Percentiles rank a stretch among this genome's conserved stretches.
Conservation (phyloP, 306 rosid species). For the Fagus crenata region DNA sequence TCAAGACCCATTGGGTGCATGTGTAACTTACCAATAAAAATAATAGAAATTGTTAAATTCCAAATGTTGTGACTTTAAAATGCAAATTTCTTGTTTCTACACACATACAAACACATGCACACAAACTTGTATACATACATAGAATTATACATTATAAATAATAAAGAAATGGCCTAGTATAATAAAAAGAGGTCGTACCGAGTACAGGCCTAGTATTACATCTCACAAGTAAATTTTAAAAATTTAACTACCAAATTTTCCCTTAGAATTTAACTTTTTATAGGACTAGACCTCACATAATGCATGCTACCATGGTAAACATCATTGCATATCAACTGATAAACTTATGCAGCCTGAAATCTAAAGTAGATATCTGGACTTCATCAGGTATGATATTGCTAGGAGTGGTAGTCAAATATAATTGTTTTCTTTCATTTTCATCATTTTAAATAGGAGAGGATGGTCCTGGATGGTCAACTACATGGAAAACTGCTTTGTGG, state of each 20-base stretch:
- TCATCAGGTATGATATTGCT: not conserved
- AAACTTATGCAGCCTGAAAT: not conserved
- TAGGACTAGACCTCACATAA: not conserved
- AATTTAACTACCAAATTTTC: not conserved
- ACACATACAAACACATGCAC: not conserved
- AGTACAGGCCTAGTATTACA: not conserved
- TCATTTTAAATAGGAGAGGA: slow-evolving; percentile 61
- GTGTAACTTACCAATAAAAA: too few species aligned
- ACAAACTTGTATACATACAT: not conserved
- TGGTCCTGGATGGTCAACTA: slow-evolving; percentile 86
- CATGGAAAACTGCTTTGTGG: slow-evolving; percentile 74
- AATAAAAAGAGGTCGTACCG: too few species aligned
- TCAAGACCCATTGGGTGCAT: too few species aligned
- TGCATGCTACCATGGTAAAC: not conserved
- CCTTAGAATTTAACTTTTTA: not conserved
- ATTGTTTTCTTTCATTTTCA: slow-evolving; percentile 1
- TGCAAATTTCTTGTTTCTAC: not conserved
- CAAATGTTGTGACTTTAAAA: not conserved
- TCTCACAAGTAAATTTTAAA: too few species aligned
- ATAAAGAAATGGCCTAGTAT: not conserved
- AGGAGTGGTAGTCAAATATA: not conserved
- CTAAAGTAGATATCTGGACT: not conserved
- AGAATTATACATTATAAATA: not conserved
- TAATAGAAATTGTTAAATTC: too few species aligned
- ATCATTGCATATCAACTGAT: not conserved